Evolutionary conservation across 2,329 filamentous ascomycete species (phyloP).

Genomic region (Colletotrichum trifolii): DNA sequence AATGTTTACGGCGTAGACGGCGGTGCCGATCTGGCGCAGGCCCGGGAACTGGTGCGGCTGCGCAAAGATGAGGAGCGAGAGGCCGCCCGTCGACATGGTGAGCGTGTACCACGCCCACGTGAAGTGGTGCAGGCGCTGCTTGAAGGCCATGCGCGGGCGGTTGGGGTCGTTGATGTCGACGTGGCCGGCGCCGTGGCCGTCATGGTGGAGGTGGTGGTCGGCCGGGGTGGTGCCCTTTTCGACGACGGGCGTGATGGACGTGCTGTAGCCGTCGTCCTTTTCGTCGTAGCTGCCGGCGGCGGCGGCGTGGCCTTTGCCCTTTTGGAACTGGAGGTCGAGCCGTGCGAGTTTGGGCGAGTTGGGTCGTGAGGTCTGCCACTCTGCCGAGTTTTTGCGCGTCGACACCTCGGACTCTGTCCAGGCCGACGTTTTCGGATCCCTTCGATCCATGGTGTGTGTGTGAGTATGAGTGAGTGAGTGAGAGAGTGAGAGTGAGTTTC

Average conservation of each 20-base stretch:
- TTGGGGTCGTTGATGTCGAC: constrained; percentile 39
- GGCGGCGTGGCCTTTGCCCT: constrained; percentile 12
- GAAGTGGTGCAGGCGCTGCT: constrained; percentile 65
- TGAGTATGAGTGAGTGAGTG: not conserved
- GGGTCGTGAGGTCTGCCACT: constrained; percentile 33
- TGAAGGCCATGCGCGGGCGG: constrained; percentile 52
- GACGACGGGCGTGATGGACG: constrained; percentile 29
- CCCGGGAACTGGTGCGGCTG: constrained; percentile 75
- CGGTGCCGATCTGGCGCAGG: constrained; percentile 70
- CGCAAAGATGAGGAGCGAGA: constrained; percentile 71
- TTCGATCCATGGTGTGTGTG: constrained; percentile 28
- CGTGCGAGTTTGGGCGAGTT: constrained; percentile 33
- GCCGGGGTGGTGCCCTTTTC: constrained; percentile 28
- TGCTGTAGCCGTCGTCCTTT: constrained; percentile 19
- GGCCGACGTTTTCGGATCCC: constrained; percentile 24
- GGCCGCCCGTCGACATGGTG: constrained; percentile 79
- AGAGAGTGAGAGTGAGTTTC: not conserved
- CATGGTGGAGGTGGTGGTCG: constrained; percentile 3
- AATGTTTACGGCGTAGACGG: constrained; percentile 76
- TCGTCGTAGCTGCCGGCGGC: not conserved
- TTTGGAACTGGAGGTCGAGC: constrained; percentile 31
- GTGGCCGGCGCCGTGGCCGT: constrained; percentile 26
- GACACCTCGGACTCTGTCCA: constrained; percentile 34
- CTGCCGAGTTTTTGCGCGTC: constrained; percentile 34
- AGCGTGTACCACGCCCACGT: constrained; percentile 81